Percentiles rank a stretch among this genome's conserved stretches.
These are phyloP conservation scores for Cymbidium sinense DNA, from an alignment of 106 monocot species.

Conservation along the genomic window DNA sequence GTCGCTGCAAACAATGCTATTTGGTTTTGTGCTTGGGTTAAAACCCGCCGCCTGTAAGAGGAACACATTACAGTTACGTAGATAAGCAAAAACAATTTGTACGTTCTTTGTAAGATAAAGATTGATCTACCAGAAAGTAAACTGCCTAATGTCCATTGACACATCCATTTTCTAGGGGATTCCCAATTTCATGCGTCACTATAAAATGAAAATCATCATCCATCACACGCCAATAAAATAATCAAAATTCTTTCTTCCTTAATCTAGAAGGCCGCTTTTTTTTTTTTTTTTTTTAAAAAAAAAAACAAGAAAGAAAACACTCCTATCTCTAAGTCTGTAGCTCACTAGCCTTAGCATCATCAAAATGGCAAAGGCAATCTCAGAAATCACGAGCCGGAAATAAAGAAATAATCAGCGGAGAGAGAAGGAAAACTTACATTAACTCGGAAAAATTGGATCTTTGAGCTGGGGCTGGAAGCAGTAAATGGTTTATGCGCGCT, in stretches of 20 bases:
- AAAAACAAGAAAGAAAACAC: not conserved
- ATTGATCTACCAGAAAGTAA: not conserved
- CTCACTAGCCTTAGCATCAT: no score
- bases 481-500: not conserved
- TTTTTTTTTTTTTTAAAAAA: no score
- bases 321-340: no score
- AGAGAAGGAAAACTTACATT: constrained; percentile 6
- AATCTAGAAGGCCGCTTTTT: no score
- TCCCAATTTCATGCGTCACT: not conserved
- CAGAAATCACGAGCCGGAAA: not conserved
- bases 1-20: constrained; percentile 17
- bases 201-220: not conserved
- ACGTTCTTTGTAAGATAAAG: not conserved
- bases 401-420: not conserved
- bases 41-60: constrained; percentile 8
- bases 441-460: not conserved
- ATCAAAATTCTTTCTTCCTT: not conserved
- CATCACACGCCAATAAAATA: not conserved
- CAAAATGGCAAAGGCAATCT: not conserved
- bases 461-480: not conserved
- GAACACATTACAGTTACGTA: not conserved
- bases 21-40: constrained; percentile 5
- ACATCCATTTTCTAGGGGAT: not conserved
- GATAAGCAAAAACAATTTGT: not conserved
- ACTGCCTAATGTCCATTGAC: not conserved